Evolutionary conservation across 805 yeast species (phyloP).

Genomic region (Teunomyces stri): DNA sequence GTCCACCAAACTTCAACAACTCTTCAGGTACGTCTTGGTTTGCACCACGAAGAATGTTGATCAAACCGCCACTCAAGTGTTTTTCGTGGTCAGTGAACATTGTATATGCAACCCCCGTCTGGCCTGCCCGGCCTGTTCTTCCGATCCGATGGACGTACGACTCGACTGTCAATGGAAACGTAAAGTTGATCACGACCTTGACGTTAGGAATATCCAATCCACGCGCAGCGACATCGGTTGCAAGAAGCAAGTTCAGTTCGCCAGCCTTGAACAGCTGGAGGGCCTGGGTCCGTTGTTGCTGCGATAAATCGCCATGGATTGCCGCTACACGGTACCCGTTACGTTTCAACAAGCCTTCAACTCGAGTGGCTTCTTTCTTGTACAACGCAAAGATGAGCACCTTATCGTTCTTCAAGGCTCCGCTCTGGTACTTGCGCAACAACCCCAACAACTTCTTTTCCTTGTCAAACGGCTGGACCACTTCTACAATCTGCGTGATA

Average conservation of each 20-base stretch:
- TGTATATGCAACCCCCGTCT: constrained; percentile 91
- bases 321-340: constrained; percentile 86
- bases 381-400: constrained; percentile 90
- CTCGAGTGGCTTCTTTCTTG: constrained; percentile 93
- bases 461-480: constrained; percentile 70
- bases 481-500: constrained; percentile 91
- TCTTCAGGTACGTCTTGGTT: constrained; percentile 95
- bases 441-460: constrained; percentile 73
- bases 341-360: constrained; percentile 70
- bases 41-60: constrained; percentile 90
- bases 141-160: constrained; percentile 98
- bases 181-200: constrained; percentile 88
- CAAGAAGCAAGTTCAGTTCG: constrained; percentile 69
- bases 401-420: constrained; percentile 66
- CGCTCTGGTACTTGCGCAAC: constrained; percentile 71
- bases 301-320: constrained; percentile 93
- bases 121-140: constrained; percentile 97
- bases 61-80: constrained; percentile 90
- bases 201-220: constrained; percentile 98
- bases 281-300: constrained; percentile 88
- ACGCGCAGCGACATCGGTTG: constrained; percentile 98
- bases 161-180: constrained; percentile 95
- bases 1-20: constrained; percentile 91
- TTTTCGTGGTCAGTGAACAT: constrained; percentile 95
- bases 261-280: constrained; percentile 83